Percentiles rank a stretch among this genome's conserved stretches.
Conservation (phyloP, 345 rosid genomes). For the Eucalyptus pauciflora region DNA sequence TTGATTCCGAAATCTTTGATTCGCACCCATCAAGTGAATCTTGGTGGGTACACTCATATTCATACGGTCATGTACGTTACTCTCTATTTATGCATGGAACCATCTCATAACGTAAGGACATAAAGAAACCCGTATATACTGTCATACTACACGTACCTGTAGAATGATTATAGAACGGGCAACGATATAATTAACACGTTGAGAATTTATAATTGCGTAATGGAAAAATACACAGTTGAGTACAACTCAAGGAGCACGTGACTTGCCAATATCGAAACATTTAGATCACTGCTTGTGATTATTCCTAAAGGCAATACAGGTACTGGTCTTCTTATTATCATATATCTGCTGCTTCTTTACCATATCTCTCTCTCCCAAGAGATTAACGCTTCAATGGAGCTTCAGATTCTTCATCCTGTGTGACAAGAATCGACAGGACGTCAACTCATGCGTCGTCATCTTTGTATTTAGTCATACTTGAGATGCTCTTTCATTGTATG, state of each 20-base stretch:
- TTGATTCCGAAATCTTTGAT: neutral
- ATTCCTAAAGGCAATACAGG: neutral
- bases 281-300: neutral
- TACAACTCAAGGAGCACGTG: neutral
- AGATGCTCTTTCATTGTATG: neutral
- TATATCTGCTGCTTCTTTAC: neutral
- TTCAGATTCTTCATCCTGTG: constrained; percentile 49
- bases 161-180: neutral
- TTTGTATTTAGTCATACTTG: neutral
- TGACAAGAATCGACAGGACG: neutral
- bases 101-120: neutral
- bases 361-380: neutral
- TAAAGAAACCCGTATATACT: neutral
- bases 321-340: neutral
- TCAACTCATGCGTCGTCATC: neutral
- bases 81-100: neutral
- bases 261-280: neutral
- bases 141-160: neutral
- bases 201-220: neutral
- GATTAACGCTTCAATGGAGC: constrained; percentile 8
- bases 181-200: neutral
- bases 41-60: neutral
- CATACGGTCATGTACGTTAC: neutral
- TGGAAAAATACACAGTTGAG: neutral
- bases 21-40: neutral